These are phyloP conservation scores for Lasiodiplodia theobromae DNA, from an alignment of 2,329 filamentous ascomycete species.

Conservation along the genomic window DNA sequence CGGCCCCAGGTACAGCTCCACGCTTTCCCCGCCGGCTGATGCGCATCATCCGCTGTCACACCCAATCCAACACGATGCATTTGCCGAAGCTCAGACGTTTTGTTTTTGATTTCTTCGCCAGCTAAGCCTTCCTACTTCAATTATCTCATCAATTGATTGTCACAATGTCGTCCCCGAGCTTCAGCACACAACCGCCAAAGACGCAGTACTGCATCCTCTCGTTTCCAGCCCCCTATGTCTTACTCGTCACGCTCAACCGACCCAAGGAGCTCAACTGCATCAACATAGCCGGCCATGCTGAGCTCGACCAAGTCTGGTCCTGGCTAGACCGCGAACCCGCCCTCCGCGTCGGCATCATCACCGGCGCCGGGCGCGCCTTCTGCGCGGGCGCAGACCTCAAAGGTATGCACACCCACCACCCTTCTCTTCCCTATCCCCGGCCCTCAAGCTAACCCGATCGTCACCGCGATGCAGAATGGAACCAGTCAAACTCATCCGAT, in stretches of 20 bases:
- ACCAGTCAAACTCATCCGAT: background rate
- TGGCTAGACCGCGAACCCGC: slow-evolving; percentile 32
- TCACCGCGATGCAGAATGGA: slow-evolving; percentile 22
- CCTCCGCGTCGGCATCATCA: slow-evolving; percentile 34
- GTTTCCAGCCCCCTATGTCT: slow-evolving; percentile 26
- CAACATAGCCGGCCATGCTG: slow-evolving; percentile 29
- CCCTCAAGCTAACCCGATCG: background rate
- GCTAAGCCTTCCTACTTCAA: background rate
- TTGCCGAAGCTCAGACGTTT: background rate
- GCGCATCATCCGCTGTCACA: slow-evolving; percentile 11
- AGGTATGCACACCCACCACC: slow-evolving; percentile 18
- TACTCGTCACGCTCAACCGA: slow-evolving; percentile 33
- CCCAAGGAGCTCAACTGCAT: slow-evolving; percentile 34
- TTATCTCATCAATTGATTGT: background rate
- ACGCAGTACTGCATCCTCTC: slow-evolving; percentile 29
- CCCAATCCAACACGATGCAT: slow-evolving; percentile 6
- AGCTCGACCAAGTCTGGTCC: slow-evolving; percentile 31
- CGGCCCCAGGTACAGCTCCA: slow-evolving; percentile 17
- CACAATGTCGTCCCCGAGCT: slow-evolving; percentile 7
- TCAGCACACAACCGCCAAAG: slow-evolving; percentile 22
- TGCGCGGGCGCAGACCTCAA: slow-evolving; percentile 34
- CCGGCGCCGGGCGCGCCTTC: slow-evolving; percentile 33
- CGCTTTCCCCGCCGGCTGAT: slow-evolving; percentile 22
- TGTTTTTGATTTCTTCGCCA: background rate
- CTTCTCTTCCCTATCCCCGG: background rate